Evolutionary conservation across 441 rosid genomes (phyloP), one percentile per base, ranked within the genome.

Genomic region (Populus trichocarpa): DNA sequence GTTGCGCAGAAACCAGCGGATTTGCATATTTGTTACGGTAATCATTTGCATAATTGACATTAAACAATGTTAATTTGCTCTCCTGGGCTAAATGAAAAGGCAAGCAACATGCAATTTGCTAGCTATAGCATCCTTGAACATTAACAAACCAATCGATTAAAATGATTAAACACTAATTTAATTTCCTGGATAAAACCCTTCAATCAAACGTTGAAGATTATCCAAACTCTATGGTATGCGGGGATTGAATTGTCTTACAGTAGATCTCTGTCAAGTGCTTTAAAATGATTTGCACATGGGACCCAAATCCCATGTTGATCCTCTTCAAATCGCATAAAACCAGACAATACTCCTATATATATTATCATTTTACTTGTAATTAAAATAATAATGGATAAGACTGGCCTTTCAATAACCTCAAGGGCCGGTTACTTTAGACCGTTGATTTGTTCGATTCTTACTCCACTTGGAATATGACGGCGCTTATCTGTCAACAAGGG

Each of bases 341-440:
- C 61, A 53, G 61, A 5, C 22, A 5, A 18, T 53, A 18, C 22
- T 53, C 8, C 36, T 33, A 33, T 33, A 33, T 30, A 6, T 6
- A 16, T 6, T 14, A 14, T 53, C 61, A 18, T 53, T 16, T 53
- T 18, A 16, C 61, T 2, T 53, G 22, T 53, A 18, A 18, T 25
- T n/a, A 70, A 26, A 3, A 40, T 53, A 50, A 50, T 14, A 28
- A 63, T 30, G 61, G 74, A 68, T 59, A 71, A 76, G 1, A 36
- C 20, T 32, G 78, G 72, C 84, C 70, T 50, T 83, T 83, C 74
- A 36, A 50, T 22, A 1, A 9, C 65, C 70, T 8, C 33, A 81
- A 83, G 81, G 71, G 89, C 40, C 82, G 63, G 22, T 75, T 71
- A 75, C 8, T 53, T 0, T 22, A 14, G 25, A 72, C 83, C 86